phyloP scores from a whole-genome alignment of 2,329 filamentous ascomycete species.

The Bipolaris zeicola region DNA sequence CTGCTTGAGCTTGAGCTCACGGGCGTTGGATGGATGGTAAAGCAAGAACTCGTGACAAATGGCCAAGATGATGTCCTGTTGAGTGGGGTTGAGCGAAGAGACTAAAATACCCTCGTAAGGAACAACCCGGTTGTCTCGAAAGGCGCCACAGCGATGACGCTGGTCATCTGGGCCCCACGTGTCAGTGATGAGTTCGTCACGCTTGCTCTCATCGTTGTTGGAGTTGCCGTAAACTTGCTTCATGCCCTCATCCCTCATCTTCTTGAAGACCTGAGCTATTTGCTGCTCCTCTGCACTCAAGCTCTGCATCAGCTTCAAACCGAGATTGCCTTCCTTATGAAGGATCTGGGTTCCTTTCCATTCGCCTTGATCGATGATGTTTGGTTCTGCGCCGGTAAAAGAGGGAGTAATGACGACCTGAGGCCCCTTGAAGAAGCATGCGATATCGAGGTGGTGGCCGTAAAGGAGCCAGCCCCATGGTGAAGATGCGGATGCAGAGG shows the following conservation, averaged over 20 bases:
- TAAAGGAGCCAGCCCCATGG: slow-evolving; percentile 79
- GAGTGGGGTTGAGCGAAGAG: slow-evolving; percentile 53
- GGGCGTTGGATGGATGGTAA: slow-evolving; percentile 66
- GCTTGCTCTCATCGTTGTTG: slow-evolving; percentile 30
- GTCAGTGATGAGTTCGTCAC: slow-evolving; percentile 54
- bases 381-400: slow-evolving; percentile 82
- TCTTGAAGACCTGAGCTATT: slow-evolving; percentile 62
- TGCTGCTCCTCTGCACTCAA: slow-evolving; percentile 56
- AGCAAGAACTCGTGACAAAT: slow-evolving; percentile 70
- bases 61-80: slow-evolving; percentile 61
- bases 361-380: slow-evolving; percentile 70
- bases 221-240: slow-evolving; percentile 49
- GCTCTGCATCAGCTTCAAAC: slow-evolving; percentile 72
- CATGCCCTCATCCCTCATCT: slow-evolving; percentile 70
- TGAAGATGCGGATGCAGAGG: slow-evolving; percentile 54
- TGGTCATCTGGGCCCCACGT: slow-evolving; percentile 84
- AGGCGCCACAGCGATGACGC: slow-evolving; percentile 77
- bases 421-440: slow-evolving; percentile 67
- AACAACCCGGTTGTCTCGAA: slow-evolving; percentile 76
- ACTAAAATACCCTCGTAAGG: slow-evolving; percentile 71
- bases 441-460: slow-evolving; percentile 78
- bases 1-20: slow-evolving; percentile 61
- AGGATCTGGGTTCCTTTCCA: slow-evolving; percentile 70
- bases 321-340: slow-evolving; percentile 66
- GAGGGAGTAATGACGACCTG: slow-evolving; percentile 74